These are phyloP conservation scores for Cystobasidium tubakii DNA, from an alignment of 768 basidiomycete genomes.

Conservation along the genomic window DNA sequence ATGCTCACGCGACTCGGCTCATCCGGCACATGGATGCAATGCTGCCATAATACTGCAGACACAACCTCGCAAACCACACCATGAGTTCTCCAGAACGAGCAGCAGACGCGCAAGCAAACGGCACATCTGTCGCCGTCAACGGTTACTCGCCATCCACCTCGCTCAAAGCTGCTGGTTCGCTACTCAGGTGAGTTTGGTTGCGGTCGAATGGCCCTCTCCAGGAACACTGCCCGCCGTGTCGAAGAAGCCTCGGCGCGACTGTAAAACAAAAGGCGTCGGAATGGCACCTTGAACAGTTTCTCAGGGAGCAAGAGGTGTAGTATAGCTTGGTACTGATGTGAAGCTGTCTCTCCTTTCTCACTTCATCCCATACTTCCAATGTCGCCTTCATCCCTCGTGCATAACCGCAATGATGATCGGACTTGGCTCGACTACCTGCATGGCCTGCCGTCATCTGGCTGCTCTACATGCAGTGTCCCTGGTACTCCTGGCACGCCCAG, in stretches of 20 bases:
- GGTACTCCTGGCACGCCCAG: constrained; percentile 9
- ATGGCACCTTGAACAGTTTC: background rate
- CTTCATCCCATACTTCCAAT: too few species aligned
- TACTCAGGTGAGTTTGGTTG: background rate
- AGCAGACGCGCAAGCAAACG: background rate
- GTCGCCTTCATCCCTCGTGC: background rate
- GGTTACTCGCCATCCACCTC: background rate
- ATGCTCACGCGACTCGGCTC: background rate
- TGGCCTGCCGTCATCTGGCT: background rate
- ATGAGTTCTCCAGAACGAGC: background rate
- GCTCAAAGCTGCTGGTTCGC: background rate
- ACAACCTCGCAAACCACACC: background rate
- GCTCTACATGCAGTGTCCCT: background rate
- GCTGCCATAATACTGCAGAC: too few species aligned
- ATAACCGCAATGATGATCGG: background rate
- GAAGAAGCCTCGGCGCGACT: too few species aligned
- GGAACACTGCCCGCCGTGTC: too few species aligned
- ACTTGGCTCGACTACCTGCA: background rate
- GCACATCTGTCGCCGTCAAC: background rate
- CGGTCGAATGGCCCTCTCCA: too few species aligned
- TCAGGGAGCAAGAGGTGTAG: too few species aligned
- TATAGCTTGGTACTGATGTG: too few species aligned
- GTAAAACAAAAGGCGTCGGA: background rate
- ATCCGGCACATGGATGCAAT: too few species aligned
- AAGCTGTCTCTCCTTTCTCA: background rate